These are phyloP conservation scores for Colletotrichum echinochloae DNA, from an alignment of 2,329 filamentous ascomycete genomes.

Conservation along the genomic window DNA sequence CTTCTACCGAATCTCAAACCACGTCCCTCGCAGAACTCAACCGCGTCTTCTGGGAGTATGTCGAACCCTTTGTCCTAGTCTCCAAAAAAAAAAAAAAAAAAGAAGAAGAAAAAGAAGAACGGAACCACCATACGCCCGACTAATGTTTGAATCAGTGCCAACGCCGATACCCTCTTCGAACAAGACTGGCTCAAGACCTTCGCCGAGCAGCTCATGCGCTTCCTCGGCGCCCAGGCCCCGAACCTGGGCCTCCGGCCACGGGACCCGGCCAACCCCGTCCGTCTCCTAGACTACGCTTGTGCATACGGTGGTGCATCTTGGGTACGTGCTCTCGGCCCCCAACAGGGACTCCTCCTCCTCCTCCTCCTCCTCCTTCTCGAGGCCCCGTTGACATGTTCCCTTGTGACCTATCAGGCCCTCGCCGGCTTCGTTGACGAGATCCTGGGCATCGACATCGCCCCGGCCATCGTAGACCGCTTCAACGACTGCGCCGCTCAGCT, in stretches of 20 bases:
- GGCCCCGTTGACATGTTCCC: background rate
- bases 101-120: too few relatives aligned
- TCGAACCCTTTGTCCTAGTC: background rate
- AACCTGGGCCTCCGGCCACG: slow-evolving; percentile 27
- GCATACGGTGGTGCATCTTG: slow-evolving; percentile 40
- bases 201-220: slow-evolving; percentile 30
- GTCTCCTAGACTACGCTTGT: slow-evolving; percentile 43
- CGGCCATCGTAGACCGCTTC: slow-evolving; percentile 49
- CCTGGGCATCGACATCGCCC: slow-evolving; percentile 52
- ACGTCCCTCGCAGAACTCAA: slow-evolving; percentile 37
- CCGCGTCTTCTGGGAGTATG: slow-evolving; percentile 39
- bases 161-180: slow-evolving; percentile 31
- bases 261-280: slow-evolving; percentile 20
- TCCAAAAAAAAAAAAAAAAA: too few relatives aligned
- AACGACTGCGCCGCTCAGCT: slow-evolving; percentile 46
- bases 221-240: slow-evolving; percentile 32
- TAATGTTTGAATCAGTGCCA: slow-evolving; percentile 13
- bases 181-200: slow-evolving; percentile 42
- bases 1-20: background rate
- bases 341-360: background rate
- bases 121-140: background rate
- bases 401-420: slow-evolving; percentile 46
- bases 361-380: background rate
- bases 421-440: slow-evolving; percentile 46
- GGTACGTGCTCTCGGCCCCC: slow-evolving; percentile 6